phyloP scores from a whole-genome alignment of 2,329 filamentous ascomycete genomes.

The Ophiocordyceps unilateralis region DNA sequence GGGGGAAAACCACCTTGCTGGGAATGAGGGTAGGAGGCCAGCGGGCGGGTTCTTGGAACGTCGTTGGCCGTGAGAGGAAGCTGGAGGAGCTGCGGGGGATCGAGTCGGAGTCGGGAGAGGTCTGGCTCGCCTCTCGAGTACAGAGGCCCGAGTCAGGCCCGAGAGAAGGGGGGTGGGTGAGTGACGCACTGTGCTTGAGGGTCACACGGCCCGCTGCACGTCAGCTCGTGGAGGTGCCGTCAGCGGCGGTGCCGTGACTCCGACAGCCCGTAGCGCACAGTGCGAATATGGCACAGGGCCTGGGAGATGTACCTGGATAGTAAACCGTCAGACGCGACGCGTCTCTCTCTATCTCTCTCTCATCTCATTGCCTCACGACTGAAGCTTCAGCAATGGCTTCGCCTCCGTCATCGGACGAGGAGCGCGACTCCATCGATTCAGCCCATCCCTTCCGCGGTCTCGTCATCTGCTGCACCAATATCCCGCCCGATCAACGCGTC shows the following conservation, averaged over 20 bases:
- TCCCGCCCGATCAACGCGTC: slow-evolving; percentile 64
- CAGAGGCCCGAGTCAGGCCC: no score
- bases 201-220: background rate
- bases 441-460: slow-evolving; percentile 51
- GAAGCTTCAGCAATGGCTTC: slow-evolving; percentile 10
- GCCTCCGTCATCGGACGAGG: slow-evolving; percentile 8
- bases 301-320: no score
- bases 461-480: slow-evolving; percentile 75
- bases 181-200: background rate
- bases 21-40: no score
- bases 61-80: no score
- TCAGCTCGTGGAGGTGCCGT: background rate
- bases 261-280: background rate
- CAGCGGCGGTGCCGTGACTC: background rate
- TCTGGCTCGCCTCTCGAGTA: no score
- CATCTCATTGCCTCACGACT: background rate
- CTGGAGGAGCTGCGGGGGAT: no score
- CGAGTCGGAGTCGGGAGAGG: no score
- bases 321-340: background rate
- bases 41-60: no score
- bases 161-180: background rate
- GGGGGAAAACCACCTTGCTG: no score
- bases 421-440: slow-evolving; percentile 28
- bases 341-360: background rate
- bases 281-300: background rate